Percentiles rank a stretch among this genome's conserved stretches.
Conservation (phyloP, 2,329 filamentous ascomycete genomes). For the Pseudogymnoascus sp. region DNA sequence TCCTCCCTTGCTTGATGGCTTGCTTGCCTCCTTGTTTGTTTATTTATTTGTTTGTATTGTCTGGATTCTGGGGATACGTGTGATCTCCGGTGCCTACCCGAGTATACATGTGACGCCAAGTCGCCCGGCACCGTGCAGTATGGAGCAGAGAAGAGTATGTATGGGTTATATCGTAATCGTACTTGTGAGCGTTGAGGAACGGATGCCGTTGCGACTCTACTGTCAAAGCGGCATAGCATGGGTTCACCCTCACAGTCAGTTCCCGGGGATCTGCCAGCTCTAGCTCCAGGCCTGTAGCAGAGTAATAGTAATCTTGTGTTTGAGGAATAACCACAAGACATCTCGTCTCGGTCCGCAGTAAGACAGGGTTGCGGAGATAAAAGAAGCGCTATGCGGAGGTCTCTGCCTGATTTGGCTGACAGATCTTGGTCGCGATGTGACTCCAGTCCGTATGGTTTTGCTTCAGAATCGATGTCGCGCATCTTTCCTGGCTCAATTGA, state of each 20-base stretch:
- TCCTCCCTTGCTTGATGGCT: neutral
- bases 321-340: neutral
- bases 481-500: neutral
- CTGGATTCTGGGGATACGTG: neutral
- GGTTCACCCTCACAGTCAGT: neutral
- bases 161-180: neutral
- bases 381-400: neutral
- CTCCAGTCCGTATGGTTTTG: neutral
- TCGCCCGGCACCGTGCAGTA: neutral
- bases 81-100: neutral
- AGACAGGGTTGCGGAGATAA: constrained; percentile 5
- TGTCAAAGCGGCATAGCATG: constrained; percentile 6
- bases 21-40: neutral
- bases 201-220: neutral
- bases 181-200: neutral
- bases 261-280: neutral
- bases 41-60: neutral
- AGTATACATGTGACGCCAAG: constrained; percentile 3
- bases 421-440: neutral
- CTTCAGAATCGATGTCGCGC: constrained; percentile 1
- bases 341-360: constrained; percentile 1
- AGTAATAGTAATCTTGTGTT: neutral
- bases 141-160: neutral
- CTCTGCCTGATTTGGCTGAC: neutral
- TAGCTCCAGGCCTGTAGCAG: neutral